A percentile compares a stretch with the other conserved stretches of the same genome.
These are phyloP conservation scores for Scedosporium apiospermum DNA, from an alignment of 2,329 filamentous ascomycete genomes.

Conservation along the genomic window DNA sequence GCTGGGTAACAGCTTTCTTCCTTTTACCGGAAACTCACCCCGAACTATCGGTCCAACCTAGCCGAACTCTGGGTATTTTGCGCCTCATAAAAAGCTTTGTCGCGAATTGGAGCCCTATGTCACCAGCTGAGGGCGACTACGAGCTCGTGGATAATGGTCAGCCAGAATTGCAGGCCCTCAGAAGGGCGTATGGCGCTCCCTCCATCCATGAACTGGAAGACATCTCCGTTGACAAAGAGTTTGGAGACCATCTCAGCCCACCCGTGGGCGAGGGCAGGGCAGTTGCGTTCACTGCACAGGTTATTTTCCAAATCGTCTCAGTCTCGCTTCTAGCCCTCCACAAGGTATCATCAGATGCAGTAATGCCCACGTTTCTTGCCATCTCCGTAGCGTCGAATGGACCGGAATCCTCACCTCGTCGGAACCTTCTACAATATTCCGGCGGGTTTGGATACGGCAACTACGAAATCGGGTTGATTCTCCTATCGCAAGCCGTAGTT, in stretches of 20 bases:
- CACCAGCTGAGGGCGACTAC: no score
- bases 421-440: neutral
- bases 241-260: neutral
- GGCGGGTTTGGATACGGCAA: neutral
- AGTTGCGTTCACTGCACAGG: neutral
- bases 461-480: neutral
- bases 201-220: neutral
- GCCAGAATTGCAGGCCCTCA: no score
- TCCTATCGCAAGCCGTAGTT: neutral
- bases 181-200: no score
- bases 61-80: neutral
- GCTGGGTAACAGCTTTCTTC: neutral
- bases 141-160: no score
- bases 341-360: neutral
- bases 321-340: neutral
- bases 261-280: neutral
- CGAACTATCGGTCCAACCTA: neutral
- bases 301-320: neutral
- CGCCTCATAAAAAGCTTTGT: neutral
- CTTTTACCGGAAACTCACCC: neutral
- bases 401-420: neutral
- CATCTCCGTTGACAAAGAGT: neutral
- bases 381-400: neutral
- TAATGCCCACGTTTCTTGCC: neutral
- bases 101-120: no score